Conservation (phyloP, 2,329 filamentous ascomycete species). For the Sporothrix pseudoabietina region DNA sequence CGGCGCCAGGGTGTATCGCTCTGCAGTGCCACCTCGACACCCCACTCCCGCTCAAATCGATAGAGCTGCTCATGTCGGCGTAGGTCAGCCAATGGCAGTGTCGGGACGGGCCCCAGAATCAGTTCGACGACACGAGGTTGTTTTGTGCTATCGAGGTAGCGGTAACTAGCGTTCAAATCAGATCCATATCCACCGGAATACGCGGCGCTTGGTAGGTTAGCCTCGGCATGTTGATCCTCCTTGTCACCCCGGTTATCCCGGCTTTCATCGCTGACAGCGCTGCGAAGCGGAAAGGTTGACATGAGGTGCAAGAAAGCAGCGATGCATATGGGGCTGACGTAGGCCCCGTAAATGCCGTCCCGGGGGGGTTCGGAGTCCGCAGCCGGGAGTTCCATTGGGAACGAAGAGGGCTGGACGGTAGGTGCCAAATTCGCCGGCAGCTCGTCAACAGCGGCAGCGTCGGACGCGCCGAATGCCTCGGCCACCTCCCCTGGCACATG, state of each 20-base stretch:
- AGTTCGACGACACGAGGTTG: constrained; percentile 68
- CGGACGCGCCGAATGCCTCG: neutral
- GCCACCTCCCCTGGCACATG: neutral
- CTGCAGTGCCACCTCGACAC: constrained; percentile 80
- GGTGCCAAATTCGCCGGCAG: constrained; percentile 61
- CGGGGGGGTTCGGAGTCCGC: constrained; percentile 46
- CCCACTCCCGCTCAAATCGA: constrained; percentile 85
- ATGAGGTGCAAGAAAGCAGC: constrained; percentile 68
- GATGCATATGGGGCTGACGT: constrained; percentile 66
- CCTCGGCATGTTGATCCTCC: too few relatives aligned
- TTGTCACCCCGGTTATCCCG: neutral
- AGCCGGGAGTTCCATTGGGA: constrained; percentile 33
- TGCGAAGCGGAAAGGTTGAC: constrained; percentile 61
- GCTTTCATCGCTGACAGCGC: constrained; percentile 28
- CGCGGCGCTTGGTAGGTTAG: neutral
- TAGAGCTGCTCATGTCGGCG: constrained; percentile 80
- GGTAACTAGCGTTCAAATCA: constrained; percentile 62
- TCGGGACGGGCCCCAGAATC: constrained; percentile 62
- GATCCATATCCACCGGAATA: constrained; percentile 37
- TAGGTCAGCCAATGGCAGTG: constrained; percentile 66
- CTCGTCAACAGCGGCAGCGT: constrained; percentile 36
- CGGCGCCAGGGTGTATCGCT: constrained; percentile 71
- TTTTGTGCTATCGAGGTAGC: constrained; percentile 63
- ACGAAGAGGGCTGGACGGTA: constrained; percentile 53
- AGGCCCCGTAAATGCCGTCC: constrained; percentile 67